These are phyloP conservation scores for Suillus decipiens DNA, from an alignment of 768 basidiomycete species.

Conservation along the genomic window DNA sequence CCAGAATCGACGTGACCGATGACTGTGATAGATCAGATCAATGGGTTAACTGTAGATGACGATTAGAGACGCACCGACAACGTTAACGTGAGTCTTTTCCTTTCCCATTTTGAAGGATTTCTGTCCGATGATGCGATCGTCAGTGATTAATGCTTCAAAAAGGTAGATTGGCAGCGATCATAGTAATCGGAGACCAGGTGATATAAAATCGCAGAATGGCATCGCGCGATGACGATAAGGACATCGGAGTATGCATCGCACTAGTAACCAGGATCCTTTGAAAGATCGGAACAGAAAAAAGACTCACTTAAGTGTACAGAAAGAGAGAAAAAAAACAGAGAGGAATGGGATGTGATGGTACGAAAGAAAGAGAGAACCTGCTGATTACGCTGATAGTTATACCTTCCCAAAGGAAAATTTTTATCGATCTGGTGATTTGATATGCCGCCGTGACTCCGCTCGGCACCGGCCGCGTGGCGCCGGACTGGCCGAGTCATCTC, in stretches of 20 bases:
- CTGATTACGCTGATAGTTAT: slow-evolving; percentile 60
- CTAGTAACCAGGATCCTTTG: slow-evolving; percentile 8
- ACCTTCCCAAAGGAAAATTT: slow-evolving; percentile 56
- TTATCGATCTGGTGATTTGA: slow-evolving; percentile 66
- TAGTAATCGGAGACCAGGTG: slow-evolving; percentile 14
- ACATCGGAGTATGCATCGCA: slow-evolving; percentile 27
- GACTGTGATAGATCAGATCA: slow-evolving; percentile 54
- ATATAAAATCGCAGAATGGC: slow-evolving; percentile 7
- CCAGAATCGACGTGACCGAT: slow-evolving; percentile 99
- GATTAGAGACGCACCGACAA: slow-evolving; percentile 78
- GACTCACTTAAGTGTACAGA: slow-evolving; percentile 48
- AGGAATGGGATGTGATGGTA: slow-evolving; percentile 39
- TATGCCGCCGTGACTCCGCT: slow-evolving; percentile 44
- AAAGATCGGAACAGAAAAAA: slow-evolving; percentile 13
- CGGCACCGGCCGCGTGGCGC: slow-evolving; percentile 30
- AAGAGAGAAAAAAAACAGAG: slow-evolving; percentile 34
- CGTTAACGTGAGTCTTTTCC: slow-evolving; percentile 96
- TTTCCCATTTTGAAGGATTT: slow-evolving; percentile 86
- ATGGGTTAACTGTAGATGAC: slow-evolving; percentile 29
- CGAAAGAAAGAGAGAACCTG: slow-evolving; percentile 35
- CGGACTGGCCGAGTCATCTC: slow-evolving; percentile 18
- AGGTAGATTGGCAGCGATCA: slow-evolving; percentile 28
- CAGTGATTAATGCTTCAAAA: slow-evolving; percentile 11
- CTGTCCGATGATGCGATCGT: slow-evolving; percentile 30
- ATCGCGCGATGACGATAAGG: slow-evolving; percentile 20